phyloP scores from a whole-genome alignment of 2,329 filamentous ascomycete genomes.

The Fusarium continuum region DNA sequence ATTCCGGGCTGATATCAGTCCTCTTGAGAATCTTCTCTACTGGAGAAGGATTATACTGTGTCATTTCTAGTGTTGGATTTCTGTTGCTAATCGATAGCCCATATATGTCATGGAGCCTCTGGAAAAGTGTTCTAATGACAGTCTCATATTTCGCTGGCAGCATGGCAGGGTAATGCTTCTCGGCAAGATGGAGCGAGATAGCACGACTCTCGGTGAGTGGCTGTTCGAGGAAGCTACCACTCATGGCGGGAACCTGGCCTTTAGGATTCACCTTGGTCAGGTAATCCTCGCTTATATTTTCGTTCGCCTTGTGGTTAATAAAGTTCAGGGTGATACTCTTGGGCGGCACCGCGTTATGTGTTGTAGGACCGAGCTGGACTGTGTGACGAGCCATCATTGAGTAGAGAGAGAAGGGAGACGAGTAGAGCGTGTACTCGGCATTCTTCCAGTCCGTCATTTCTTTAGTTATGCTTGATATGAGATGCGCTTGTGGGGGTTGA shows the following conservation, averaged over 20 bases:
- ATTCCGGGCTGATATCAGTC: conserved; percentile 8
- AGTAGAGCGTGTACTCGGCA: conserved; percentile 26
- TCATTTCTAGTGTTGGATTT: conserved; percentile 16
- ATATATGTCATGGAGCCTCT: conserved; percentile 9
- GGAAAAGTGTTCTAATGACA: background rate
- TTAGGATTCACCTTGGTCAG: conserved; percentile 12
- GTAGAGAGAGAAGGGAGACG: conserved; percentile 20
- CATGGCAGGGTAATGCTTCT: conserved; percentile 27
- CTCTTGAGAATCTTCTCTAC: conserved; percentile 8
- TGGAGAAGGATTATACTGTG: conserved; percentile 5
- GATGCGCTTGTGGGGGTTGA: too few species aligned
- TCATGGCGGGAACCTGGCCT: conserved; percentile 24
- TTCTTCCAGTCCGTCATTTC: conserved; percentile 9
- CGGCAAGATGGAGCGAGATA: conserved; percentile 20
- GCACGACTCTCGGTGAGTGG: conserved; percentile 15
- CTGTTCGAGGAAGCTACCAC: background rate
- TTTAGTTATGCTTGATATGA: background rate
- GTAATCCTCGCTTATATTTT: conserved; percentile 8
- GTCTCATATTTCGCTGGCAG: background rate
- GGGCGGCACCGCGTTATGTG: background rate
- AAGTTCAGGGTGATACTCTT: conserved; percentile 8
- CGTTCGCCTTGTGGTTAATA: conserved; percentile 10
- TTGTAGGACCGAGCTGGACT: conserved; percentile 9
- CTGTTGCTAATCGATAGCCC: conserved; percentile 15
- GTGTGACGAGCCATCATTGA: conserved; percentile 27